These are phyloP conservation scores for Malus sieversii DNA, from an alignment of 306 rosid species.

Conservation along the genomic window DNA sequence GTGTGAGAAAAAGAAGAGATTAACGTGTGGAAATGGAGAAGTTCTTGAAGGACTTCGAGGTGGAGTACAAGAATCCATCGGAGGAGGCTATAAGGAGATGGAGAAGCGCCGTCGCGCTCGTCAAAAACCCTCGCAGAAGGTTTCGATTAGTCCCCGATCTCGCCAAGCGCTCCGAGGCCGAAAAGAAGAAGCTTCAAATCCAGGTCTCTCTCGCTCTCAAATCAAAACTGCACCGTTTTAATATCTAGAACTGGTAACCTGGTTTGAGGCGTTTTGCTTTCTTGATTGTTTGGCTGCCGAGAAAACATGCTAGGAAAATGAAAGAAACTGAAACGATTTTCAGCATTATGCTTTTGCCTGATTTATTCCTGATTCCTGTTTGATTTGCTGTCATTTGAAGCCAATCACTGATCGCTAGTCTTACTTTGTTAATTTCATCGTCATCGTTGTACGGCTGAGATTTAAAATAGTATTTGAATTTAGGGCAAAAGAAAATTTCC, in stretches of 20 bases:
- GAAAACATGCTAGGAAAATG: not conserved
- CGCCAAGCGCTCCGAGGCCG: conserved; percentile 54
- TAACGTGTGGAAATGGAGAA: conserved; percentile 25
- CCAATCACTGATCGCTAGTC: no score
- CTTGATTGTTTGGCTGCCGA: not conserved
- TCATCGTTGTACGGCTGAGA: no score
- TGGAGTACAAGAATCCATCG: conserved; percentile 46
- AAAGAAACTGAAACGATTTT: not conserved
- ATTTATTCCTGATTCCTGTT: no score
- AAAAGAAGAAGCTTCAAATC: conserved; percentile 48
- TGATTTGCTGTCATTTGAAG: not conserved
- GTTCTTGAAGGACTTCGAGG: conserved; percentile 48
- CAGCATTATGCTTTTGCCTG: not conserved
- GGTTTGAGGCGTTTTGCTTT: not conserved
- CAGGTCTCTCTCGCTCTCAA: conserved; percentile 25
- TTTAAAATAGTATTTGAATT: no score
- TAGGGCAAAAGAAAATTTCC: no score
- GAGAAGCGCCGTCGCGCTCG: conserved; percentile 71
- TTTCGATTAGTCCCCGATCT: conserved; percentile 79
- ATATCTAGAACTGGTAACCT: not conserved
- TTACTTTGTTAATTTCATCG: no score
- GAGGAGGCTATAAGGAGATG: conserved; percentile 48
- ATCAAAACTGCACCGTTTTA: not conserved
- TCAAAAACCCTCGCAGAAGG: conserved; percentile 66
- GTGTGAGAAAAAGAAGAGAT: not conserved